Percentiles rank a stretch among this genome's conserved stretches.
phyloP scores from a whole-genome alignment of 2,329 filamentous ascomycete species.

The Calonectria honghensis region DNA sequence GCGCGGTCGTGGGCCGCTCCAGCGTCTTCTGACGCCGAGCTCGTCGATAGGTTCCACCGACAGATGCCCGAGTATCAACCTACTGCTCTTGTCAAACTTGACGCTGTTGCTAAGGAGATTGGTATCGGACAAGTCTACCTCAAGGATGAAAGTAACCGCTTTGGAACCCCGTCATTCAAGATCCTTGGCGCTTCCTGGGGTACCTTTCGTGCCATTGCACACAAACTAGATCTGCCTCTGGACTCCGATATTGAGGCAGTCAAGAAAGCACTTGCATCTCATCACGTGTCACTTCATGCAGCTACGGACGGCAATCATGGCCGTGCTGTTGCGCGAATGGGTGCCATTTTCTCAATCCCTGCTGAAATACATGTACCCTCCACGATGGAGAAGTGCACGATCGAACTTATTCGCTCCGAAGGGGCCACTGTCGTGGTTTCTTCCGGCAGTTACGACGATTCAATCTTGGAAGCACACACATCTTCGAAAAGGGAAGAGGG shows the following conservation, averaged over 20 bases:
- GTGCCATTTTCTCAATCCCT: constrained; percentile 71
- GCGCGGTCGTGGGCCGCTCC: constrained; percentile 45
- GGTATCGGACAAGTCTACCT: constrained; percentile 75
- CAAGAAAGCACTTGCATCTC: constrained; percentile 54
- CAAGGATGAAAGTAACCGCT: constrained; percentile 82
- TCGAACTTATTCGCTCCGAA: constrained; percentile 74
- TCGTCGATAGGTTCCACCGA: constrained; percentile 71
- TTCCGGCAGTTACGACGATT: constrained; percentile 78
- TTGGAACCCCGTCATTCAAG: constrained; percentile 85
- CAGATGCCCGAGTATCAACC: constrained; percentile 73
- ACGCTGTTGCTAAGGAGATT: constrained; percentile 73
- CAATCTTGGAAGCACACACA: constrained; percentile 69
- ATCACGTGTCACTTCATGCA: constrained; percentile 71
- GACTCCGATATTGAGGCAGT: constrained; percentile 67
- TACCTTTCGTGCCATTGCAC: constrained; percentile 73
- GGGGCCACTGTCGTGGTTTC: constrained; percentile 76
- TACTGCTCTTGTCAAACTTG: constrained; percentile 73
- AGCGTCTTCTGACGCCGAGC: constrained; percentile 29
- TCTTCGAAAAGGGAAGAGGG: constrained; percentile 64
- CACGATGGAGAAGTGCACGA: constrained; percentile 73
- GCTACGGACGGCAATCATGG: constrained; percentile 88
- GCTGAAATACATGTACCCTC: constrained; percentile 78
- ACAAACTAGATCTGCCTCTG: constrained; percentile 64
- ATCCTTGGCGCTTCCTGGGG: constrained; percentile 88
- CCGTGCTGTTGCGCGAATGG: constrained; percentile 82